Base-by-base conservation (phyloP, 768 basidiomycete genomes). In the Suillus bovinus region DNA sequence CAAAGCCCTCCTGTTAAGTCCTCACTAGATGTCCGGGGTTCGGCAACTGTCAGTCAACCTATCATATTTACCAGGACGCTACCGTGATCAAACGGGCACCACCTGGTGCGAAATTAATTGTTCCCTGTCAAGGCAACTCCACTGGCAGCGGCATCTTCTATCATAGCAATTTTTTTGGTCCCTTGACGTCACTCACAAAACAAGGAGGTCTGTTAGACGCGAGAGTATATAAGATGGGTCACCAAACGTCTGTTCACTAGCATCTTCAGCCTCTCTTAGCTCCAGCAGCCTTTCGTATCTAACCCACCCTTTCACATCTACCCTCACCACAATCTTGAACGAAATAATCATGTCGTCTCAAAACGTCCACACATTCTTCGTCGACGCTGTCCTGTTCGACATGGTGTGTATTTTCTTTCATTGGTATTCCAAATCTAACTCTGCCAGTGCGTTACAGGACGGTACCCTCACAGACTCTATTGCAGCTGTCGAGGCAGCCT, bases 391-490 rank as follows among this genome's bases (percentile, higher is more conserved):
- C 66, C 76, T 88, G 63, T 87, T 88, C 70, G 87, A 88, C 74
- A 89, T 89, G 86, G 86, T 86, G 69, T 61, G 79, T 72, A 39
- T 54, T 49, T 50, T 27, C n/a, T n/a, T 36, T 17, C 54, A 39
- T 34, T 11, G 22, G n/a, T 5, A 13, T 59, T 44, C 65, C 66
- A 62, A 62, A 55, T 58, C 69, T 75, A 64, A 76, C 68, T 67
- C 70, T 60, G 44, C 49, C 54, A 65, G 60, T 64, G 66, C 69
- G 62, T 68, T 58, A 39, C 54, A 87, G 86, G 86, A 88, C 70
- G 87, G 86, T 49, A 90, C 88, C 17, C 79, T 90, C 59, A 89
- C 88, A 47, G 88, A 90, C 71, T 89, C 87, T 20, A 90, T 90
- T 71, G 75, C 84, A 22, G 86, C 87, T 4, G 88, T 90, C 63